phyloP scores from a whole-genome alignment of 176 grass and related monocot species.

The Tuctoria greenei region DNA sequence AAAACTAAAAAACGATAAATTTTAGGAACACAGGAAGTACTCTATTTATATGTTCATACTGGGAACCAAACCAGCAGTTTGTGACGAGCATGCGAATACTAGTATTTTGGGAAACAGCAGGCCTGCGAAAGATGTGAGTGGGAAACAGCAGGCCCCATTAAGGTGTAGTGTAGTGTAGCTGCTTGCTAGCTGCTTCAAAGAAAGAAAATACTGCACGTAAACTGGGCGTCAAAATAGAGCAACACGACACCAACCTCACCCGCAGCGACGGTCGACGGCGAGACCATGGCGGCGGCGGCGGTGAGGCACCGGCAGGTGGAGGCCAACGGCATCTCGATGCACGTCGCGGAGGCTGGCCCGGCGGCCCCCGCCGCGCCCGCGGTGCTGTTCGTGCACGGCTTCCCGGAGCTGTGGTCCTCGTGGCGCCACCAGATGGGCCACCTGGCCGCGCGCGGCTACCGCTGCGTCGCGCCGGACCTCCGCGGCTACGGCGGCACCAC shows the following conservation, averaged over 20 bases:
- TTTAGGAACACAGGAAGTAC: no score
- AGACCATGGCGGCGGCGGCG: constrained; percentile 4
- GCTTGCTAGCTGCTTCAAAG: no score
- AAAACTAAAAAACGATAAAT: no score
- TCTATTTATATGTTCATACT: no score
- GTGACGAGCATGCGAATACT: no score
- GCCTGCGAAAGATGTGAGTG: no score
- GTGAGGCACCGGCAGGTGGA: constrained; percentile 55
- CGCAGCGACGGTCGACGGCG: background rate
- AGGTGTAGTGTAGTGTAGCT: no score
- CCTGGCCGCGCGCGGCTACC: constrained; percentile 65
- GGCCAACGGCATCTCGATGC: constrained; percentile 69
- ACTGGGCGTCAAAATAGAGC: background rate
- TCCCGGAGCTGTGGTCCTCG: constrained; percentile 88
- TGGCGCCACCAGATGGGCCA: constrained; percentile 70
- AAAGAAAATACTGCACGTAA: no score
- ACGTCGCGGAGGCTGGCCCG: constrained; percentile 68
- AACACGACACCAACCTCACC: background rate
- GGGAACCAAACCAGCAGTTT: no score
- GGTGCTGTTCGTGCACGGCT: constrained; percentile 77
- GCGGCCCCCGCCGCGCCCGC: constrained; percentile 14
- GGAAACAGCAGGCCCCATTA: no score
- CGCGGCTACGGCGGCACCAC: constrained; percentile 74
- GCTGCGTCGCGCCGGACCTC: constrained; percentile 70
- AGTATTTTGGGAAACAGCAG: no score